phyloP scores from a whole-genome alignment of 225 moss, liverwort and hornwort species.

The Straminergon stramineum region DNA sequence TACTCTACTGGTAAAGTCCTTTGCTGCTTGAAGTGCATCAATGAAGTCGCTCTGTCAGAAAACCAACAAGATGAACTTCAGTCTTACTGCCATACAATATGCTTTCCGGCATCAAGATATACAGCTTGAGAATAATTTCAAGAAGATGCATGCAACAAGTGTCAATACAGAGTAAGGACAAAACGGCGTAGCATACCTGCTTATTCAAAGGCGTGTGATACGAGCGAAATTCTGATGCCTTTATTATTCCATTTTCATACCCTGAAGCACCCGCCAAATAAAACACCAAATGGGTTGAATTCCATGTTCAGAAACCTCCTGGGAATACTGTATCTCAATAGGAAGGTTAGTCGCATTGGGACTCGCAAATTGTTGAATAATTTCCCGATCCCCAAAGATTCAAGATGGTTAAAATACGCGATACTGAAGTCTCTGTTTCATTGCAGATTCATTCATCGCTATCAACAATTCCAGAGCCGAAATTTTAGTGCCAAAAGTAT shows the following conservation, averaged over 20 bases:
- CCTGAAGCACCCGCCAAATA: conserved; percentile 25
- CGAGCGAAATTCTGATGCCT: conserved; percentile 88
- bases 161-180: neutral
- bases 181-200: conserved; percentile 38
- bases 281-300: neutral
- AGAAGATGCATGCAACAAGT: neutral
- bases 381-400: neutral
- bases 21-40: conserved; percentile 73
- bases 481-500: neutral
- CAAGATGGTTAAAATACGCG: neutral
- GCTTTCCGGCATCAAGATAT: neutral
- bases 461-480: neutral
- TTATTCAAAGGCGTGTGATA: conserved; percentile 91
- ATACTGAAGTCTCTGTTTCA: neutral
- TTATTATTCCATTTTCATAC: conserved; percentile 69
- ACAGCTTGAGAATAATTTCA: neutral
- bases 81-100: neutral
- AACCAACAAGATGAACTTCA: neutral
- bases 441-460: neutral
- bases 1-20: conserved; percentile 53
- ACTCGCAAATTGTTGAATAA: neutral
- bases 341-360: neutral
- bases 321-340: neutral
- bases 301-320: neutral
- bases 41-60: conserved; percentile 72